These are phyloP conservation scores for Lasiosphaeria hispida DNA, from an alignment of 495 filamentous ascomycete genomes.

Conservation along the genomic window DNA sequence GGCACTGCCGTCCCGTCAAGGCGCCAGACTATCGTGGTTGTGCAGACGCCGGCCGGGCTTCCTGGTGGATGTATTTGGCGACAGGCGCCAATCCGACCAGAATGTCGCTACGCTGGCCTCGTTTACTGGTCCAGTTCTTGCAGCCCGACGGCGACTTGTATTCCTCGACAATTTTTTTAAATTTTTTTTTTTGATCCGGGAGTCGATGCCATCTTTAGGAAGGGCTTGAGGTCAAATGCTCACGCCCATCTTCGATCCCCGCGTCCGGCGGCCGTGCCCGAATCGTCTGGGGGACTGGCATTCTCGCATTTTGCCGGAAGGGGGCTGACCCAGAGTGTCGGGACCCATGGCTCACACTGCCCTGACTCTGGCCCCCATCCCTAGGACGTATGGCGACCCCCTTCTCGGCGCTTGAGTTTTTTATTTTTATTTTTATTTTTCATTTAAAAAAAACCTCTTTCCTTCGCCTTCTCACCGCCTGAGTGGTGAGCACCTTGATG, in stretches of 20 bases:
- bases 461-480: too few species aligned
- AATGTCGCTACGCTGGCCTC: too few species aligned
- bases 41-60: background rate
- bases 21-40: background rate
- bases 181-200: too few species aligned
- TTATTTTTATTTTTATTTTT: too few species aligned
- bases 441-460: too few species aligned
- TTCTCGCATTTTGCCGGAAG: background rate
- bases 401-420: background rate
- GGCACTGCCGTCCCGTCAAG: background rate
- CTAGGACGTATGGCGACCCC: background rate
- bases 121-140: too few species aligned
- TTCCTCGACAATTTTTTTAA: too few species aligned
- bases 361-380: background rate
- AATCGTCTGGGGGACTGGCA: too few species aligned
- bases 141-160: too few species aligned
- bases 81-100: background rate
- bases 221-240: too few species aligned
- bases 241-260: background rate
- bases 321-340: background rate
- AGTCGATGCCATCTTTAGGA: too few species aligned
- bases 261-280: background rate
- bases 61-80: background rate
- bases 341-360: background rate
- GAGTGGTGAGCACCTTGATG: too few species aligned